phyloP scores from a whole-genome alignment of 2,329 filamentous ascomycete species.

The Claviceps purpurea region DNA sequence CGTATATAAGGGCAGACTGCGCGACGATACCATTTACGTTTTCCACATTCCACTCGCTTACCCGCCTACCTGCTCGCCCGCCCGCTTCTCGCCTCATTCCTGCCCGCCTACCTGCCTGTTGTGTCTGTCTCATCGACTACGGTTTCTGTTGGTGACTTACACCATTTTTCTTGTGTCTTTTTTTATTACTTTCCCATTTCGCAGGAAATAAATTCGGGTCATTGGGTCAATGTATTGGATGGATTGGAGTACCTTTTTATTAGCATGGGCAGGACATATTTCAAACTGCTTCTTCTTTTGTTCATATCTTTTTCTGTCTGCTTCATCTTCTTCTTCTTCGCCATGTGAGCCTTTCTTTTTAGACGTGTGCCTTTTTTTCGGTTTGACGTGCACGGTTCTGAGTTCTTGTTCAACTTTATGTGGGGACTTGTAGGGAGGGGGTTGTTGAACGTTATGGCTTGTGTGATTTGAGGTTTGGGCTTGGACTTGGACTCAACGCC shows the following conservation, averaged over 20 bases:
- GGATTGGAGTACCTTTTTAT: slow-evolving; percentile 28
- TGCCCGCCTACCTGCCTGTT: not conserved
- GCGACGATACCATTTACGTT: not conserved
- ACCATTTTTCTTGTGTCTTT: slow-evolving; percentile 1
- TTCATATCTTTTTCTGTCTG: slow-evolving; percentile 1
- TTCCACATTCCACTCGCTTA: not conserved
- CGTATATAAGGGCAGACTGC: not conserved
- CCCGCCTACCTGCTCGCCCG: too few relatives aligned
- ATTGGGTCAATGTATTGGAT: slow-evolving; percentile 22
- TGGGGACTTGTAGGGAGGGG: too few relatives aligned
- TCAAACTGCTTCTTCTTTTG: too few relatives aligned
- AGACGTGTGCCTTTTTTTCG: slow-evolving; percentile 2
- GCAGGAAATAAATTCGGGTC: slow-evolving; percentile 12
- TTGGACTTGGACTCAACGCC: too few relatives aligned
- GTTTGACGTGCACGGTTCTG: not conserved
- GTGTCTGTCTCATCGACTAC: not conserved
- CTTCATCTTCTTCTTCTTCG: not conserved
- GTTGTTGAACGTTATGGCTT: too few relatives aligned
- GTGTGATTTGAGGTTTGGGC: too few relatives aligned
- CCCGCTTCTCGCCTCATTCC: too few relatives aligned
- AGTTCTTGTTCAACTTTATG: not conserved
- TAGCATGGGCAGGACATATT: slow-evolving; percentile 1
- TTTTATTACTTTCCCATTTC: slow-evolving; percentile 11
- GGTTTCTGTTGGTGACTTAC: not conserved
- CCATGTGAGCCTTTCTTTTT: slow-evolving; percentile 11